phyloP scores from a whole-genome alignment of 2,329 filamentous ascomycete genomes.

The Didymosphaeria variabile region DNA sequence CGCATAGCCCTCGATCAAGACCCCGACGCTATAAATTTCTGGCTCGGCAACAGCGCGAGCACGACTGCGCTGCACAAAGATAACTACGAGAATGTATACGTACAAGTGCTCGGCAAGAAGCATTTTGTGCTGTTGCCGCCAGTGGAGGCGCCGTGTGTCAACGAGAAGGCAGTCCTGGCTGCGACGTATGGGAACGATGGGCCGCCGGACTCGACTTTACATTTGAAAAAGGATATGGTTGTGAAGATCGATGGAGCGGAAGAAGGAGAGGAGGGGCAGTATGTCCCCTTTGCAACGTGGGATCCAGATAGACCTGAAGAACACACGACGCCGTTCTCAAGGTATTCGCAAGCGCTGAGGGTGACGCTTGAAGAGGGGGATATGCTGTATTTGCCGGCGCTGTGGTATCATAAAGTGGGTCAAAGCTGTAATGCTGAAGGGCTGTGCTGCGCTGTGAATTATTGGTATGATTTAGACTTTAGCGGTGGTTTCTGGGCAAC shows the following conservation, averaged over 20 bases:
- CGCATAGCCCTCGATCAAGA: slow-evolving; percentile 71
- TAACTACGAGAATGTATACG: slow-evolving; percentile 86
- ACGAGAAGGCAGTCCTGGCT: slow-evolving; percentile 66
- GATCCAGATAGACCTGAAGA: slow-evolving; percentile 69
- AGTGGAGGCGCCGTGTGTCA: slow-evolving; percentile 72
- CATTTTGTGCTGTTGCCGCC: slow-evolving; percentile 80
- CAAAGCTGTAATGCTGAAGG: slow-evolving; percentile 74
- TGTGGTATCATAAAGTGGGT: slow-evolving; percentile 85
- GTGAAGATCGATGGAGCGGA: slow-evolving; percentile 44
- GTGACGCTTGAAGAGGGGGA: slow-evolving; percentile 77
- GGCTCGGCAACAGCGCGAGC: slow-evolving; percentile 76
- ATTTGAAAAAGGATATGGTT: slow-evolving; percentile 31
- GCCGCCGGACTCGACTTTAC: neutral
- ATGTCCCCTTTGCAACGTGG: slow-evolving; percentile 76
- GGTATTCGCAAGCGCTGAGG: slow-evolving; percentile 67
- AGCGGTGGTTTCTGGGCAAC: slow-evolving; percentile 72
- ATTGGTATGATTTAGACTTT: slow-evolving; percentile 88
- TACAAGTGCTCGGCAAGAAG: slow-evolving; percentile 76
- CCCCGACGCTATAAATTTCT: slow-evolving; percentile 83
- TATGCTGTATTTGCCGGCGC: slow-evolving; percentile 81
- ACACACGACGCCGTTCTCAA: slow-evolving; percentile 65
- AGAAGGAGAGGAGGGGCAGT: slow-evolving; percentile 38
- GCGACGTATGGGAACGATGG: slow-evolving; percentile 63
- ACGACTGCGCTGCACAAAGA: slow-evolving; percentile 81
- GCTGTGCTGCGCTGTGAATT: slow-evolving; percentile 81